phyloP scores from a whole-genome alignment of 2,329 filamentous ascomycete genomes.

The Hymenoscyphus infarciens region DNA sequence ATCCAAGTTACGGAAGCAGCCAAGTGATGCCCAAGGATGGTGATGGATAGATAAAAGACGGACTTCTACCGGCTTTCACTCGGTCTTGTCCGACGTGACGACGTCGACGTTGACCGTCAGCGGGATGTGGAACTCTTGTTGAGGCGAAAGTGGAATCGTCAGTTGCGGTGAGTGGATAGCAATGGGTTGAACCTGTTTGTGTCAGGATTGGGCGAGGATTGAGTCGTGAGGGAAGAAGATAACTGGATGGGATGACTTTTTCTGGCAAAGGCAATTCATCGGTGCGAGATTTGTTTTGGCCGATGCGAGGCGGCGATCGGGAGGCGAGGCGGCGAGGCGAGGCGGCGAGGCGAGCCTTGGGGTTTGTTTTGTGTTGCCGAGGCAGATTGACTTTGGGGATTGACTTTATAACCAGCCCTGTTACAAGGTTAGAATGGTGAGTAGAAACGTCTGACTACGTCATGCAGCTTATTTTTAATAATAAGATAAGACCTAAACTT shows the following conservation, averaged over 20 bases:
- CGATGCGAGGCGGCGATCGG: too few species aligned
- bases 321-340: too few species aligned
- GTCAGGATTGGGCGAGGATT: not conserved
- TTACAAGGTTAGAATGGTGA: too few species aligned
- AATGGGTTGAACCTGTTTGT: not conserved
- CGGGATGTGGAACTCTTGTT: not conserved
- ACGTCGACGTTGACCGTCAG: not conserved
- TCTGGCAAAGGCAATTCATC: slow-evolving; percentile 4
- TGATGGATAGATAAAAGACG: not conserved
- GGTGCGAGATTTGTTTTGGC: not conserved
- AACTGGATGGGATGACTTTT: not conserved
- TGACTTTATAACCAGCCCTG: too few species aligned
- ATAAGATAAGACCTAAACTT: too few species aligned
- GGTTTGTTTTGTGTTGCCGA: not conserved
- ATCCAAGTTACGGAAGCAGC: not conserved
- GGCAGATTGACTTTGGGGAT: too few species aligned
- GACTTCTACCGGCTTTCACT: not conserved
- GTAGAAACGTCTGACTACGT: too few species aligned
- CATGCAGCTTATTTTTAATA: too few species aligned
- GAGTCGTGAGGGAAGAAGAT: not conserved
- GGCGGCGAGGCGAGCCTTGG: not conserved
- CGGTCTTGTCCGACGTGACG: slow-evolving; percentile 1
- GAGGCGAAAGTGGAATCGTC: not conserved
- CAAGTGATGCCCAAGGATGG: not conserved
- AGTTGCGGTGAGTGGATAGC: not conserved